phyloP scores from a whole-genome alignment of 352 stramenopile species.

The Phytophthora hybrid region DNA sequence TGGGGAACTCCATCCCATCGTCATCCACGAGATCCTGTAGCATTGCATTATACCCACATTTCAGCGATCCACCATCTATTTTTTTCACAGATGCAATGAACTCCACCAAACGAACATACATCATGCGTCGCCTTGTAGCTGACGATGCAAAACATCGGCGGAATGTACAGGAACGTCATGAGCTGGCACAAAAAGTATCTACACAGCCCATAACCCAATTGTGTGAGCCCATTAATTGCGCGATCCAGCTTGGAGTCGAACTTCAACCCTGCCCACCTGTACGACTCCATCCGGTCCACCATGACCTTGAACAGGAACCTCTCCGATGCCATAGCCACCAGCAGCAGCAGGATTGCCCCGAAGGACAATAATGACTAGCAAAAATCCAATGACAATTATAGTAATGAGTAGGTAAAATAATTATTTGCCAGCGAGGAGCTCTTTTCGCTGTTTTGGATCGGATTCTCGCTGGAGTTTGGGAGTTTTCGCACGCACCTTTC shows the following conservation, averaged over 20 bases:
- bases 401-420: neutral
- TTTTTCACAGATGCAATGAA: neutral
- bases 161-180: constrained; percentile 91
- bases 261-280: constrained; percentile 55
- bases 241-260: neutral
- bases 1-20: constrained; percentile 86
- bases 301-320: constrained; percentile 90
- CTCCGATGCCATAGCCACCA: constrained; percentile 85
- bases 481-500: constrained; percentile 58
- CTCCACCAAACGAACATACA: constrained; percentile 39
- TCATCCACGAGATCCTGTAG: constrained; percentile 85
- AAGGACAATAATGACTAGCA: constrained; percentile 81
- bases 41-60: neutral
- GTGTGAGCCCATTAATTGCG: constrained; percentile 1
- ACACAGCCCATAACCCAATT: neutral
- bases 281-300: constrained; percentile 91
- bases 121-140: constrained; percentile 85
- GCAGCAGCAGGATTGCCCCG: constrained; percentile 69
- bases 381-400: constrained; percentile 6
- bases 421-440: constrained; percentile 9
- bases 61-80: neutral
- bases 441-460: neutral
- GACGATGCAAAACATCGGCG: constrained; percentile 87
- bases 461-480: constrained; percentile 4
- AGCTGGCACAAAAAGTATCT: constrained; percentile 91